Base-by-base conservation (phyloP, 106 monocot species). In the Phalaenopsis aphrodite region DNA sequence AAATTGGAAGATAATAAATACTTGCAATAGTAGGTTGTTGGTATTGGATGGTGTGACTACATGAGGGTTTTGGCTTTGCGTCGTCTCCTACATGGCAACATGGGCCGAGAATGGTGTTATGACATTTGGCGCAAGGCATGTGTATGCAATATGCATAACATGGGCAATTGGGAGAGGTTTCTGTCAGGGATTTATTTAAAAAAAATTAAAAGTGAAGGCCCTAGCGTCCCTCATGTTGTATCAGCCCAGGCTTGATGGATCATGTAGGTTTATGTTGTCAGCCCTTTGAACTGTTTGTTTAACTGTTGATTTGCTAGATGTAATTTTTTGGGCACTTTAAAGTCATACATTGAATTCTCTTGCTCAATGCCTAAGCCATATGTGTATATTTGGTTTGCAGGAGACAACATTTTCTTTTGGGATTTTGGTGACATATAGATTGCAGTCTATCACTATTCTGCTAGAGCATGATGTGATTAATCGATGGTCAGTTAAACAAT, bases 401-500 rank as follows among this genome's bases (percentile, higher is more conserved):
- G 24, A 23, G 49, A n/a, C 17, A 5, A 75, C 52, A 52, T 52
- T 12, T 12, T 45, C 39, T 8, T 75, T 9, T 6, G 5, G 43
- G 43, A 75, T 15, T 52, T 36, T 71, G 71, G 38, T 19, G 45
- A 76, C 10, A 12, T 76, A 18, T 47, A 3, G 0, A 5, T 48
- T 76, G 1, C 5, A 76, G 9, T 30, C 49, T 14, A 10, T 38
- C 14, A 74, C 43, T 74, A 43, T 43, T 42, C 16, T 24, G 57
- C 5, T 18, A 43, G 55, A 73, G 79, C 78, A 79, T 77, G 58
- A 82, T 81, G 61, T 76, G 75, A 76, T 52, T 21, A 86, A 16
- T 82, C 84, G 80, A 86, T 91, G 88, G 88, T 88, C 61, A n/a
- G 80, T 87, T 84, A 57, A 71, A 57, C 58, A 18, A 42, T 76